phyloP scores from a whole-genome alignment of 2,329 filamentous ascomycete genomes.

The Cladosporium sp. region DNA sequence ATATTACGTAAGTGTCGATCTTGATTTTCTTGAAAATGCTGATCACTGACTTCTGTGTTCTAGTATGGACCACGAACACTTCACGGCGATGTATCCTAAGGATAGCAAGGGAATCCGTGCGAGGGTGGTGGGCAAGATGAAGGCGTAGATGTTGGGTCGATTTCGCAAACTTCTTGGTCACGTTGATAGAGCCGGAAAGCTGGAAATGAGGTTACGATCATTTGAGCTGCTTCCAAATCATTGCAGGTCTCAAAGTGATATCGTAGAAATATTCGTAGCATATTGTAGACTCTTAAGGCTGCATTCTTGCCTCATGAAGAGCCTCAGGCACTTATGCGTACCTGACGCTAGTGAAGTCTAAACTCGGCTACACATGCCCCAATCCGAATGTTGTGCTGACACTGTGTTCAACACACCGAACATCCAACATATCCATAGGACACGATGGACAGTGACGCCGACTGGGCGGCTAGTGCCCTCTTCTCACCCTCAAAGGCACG shows the following conservation, averaged over 20 bases:
- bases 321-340: neutral
- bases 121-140: constrained; percentile 9
- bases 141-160: neutral
- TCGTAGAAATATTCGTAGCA: neutral
- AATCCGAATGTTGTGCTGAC: neutral
- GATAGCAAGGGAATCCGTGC: constrained; percentile 11
- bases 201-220: neutral
- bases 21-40: neutral
- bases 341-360: constrained; percentile 1
- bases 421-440: neutral
- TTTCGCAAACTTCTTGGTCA: neutral
- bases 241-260: neutral
- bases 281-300: neutral
- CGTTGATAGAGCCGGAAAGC: neutral
- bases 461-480: constrained; percentile 48
- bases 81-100: constrained; percentile 6
- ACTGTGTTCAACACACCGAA: neutral
- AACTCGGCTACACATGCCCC: neutral
- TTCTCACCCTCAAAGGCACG: constrained; percentile 67
- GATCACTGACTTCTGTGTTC: neutral
- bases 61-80: constrained; percentile 8
- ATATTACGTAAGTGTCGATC: constrained; percentile 24
- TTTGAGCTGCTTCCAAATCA: too few species aligned
- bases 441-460: constrained; percentile 33
- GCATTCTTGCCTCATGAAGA: neutral